phyloP scores from a whole-genome alignment of 768 basidiomycete genomes.

The Boletus vinaceobasis region DNA sequence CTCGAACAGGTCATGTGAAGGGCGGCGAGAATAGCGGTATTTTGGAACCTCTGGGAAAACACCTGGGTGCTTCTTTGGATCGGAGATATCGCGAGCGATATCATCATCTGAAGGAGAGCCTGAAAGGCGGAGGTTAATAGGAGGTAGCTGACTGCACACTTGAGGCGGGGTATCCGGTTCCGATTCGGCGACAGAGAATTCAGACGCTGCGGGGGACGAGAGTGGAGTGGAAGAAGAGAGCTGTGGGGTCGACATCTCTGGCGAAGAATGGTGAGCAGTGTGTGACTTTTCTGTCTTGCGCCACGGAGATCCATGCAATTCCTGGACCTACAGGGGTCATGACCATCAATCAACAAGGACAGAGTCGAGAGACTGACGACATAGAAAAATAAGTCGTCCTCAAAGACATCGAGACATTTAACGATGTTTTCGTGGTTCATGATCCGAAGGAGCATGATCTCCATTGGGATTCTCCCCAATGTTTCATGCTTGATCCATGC shows the following conservation, averaged over 20 bases:
- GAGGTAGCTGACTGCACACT: conserved; percentile 23
- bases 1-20: conserved; percentile 92
- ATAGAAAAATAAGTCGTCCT: conserved; percentile 84
- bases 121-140: conserved; percentile 16
- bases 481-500: conserved; percentile 55
- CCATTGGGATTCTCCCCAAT: conserved; percentile 69
- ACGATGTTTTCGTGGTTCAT: conserved; percentile 81
- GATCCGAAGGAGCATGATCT: conserved; percentile 71
- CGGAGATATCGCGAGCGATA: neutral
- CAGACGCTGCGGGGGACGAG: conserved; percentile 55
- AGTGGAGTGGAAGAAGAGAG: conserved; percentile 44
- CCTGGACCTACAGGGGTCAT: conserved; percentile 63
- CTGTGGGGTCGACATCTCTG: conserved; percentile 21
- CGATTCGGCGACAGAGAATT: conserved; percentile 43
- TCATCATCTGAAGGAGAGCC: conserved; percentile 14
- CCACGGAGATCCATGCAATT: conserved; percentile 93
- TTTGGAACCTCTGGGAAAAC: conserved; percentile 24
- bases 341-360: conserved; percentile 1
- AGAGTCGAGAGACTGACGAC: conserved; percentile 51
- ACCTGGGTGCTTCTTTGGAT: conserved; percentile 9
- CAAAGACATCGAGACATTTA: conserved; percentile 78
- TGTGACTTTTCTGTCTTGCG: conserved; percentile 40
- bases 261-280: conserved; percentile 23
- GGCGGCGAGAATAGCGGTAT: conserved; percentile 57
- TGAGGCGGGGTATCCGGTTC: conserved; percentile 44